Conservation (phyloP, 108 stramenopile genomes). For the Skeletonema grethae region DNA sequence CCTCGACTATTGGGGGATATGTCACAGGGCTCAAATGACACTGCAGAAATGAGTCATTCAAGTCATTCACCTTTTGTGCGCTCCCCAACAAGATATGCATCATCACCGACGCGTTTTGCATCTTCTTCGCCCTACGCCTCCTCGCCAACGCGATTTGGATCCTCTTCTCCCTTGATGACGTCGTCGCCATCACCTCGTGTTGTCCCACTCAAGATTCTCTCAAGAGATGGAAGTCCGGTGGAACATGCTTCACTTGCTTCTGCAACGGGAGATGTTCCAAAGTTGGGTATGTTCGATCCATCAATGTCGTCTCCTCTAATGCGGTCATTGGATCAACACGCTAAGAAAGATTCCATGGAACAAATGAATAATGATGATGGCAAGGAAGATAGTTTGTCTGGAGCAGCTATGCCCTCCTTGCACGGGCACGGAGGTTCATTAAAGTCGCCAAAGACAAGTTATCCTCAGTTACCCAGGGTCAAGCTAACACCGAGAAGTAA, state of each 20-base stretch:
- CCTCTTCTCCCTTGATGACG: not conserved
- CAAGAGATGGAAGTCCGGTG: conserved; percentile 35
- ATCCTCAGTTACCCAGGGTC: conserved; percentile 10
- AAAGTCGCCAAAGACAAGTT: not conserved
- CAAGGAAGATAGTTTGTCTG: not conserved
- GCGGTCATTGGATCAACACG: conserved; percentile 16
- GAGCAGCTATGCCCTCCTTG: not conserved
- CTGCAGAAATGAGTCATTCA: not conserved
- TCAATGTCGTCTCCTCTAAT: conserved; percentile 24
- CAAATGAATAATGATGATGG: conserved; percentile 3
- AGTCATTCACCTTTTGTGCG: not conserved
- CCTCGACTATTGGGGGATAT: conserved; percentile 2
- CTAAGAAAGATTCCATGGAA: conserved; percentile 25
- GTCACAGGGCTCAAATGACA: not conserved
- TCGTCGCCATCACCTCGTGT: conserved; percentile 17
- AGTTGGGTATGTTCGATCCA: not conserved
- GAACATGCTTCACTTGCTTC: not conserved
- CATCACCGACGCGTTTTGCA: conserved; percentile 3
- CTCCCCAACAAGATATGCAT: not conserved
- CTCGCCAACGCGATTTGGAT: conserved; percentile 2
- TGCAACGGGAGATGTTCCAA: not conserved
- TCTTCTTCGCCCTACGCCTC: conserved; percentile 8
- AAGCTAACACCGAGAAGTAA: conserved; percentile 31
- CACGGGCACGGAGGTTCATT: not conserved
- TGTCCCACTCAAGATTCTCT: conserved; percentile 37